Percentiles rank a stretch among this genome's conserved stretches.
These are phyloP conservation scores for Pulveroboletus ridleyi DNA, from an alignment of 1,284 basidiomycete genomes.

Conservation along the genomic window DNA sequence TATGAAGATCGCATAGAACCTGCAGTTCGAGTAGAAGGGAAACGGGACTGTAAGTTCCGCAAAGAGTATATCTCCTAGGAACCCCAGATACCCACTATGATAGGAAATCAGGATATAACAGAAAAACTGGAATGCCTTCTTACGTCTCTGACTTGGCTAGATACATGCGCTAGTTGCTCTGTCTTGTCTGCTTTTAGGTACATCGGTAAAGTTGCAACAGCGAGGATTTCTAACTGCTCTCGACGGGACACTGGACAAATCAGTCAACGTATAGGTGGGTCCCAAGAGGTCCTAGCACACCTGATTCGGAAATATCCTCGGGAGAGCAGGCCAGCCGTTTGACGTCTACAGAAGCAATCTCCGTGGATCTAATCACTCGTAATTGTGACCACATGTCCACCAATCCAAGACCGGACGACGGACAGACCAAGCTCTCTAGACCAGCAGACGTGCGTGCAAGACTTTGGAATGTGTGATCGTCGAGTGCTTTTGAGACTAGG, in stretches of 20 bases:
- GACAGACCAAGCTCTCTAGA: conserved; percentile 51
- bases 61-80: conserved; percentile 8
- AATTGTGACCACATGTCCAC: conserved; percentile 60
- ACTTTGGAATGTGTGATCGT: conserved; percentile 39
- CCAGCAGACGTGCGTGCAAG: conserved; percentile 39
- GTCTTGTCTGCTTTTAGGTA: conserved; percentile 14
- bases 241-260: conserved; percentile 28
- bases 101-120: conserved; percentile 17
- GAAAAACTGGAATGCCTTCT: conserved; percentile 8
- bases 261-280: neutral
- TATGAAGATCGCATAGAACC: conserved; percentile 24
- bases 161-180: conserved; percentile 25
- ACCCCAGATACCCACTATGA: conserved; percentile 25
- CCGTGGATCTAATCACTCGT: conserved; percentile 28
- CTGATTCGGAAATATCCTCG: conserved; percentile 11
- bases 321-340: conserved; percentile 20
- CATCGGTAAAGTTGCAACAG: conserved; percentile 34
- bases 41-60: conserved; percentile 21
- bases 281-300: conserved; percentile 18
- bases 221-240: conserved; percentile 33
- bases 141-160: conserved; percentile 31
- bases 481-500: conserved; percentile 48
- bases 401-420: conserved; percentile 61
- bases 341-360: conserved; percentile 28
- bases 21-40: conserved; percentile 35